Evolutionary conservation across 2,329 filamentous ascomycete genomes (phyloP).

Genomic region (Thelonectria discophora): DNA sequence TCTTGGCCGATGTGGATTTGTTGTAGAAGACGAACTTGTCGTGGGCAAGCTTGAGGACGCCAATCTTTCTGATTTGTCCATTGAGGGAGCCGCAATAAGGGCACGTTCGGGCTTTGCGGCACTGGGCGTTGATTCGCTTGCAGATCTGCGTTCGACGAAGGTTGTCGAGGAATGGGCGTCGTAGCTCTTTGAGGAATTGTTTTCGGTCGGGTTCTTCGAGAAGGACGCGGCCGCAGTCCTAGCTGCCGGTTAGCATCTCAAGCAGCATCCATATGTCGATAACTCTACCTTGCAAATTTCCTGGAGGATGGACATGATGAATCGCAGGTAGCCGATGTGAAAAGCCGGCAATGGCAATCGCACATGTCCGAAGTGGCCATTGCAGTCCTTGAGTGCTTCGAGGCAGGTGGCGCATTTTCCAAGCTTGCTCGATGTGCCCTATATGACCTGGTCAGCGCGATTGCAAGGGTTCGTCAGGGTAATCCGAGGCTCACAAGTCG

Average conservation of each 20-base stretch:
- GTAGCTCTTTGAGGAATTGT: conserved; percentile 79
- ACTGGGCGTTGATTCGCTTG: conserved; percentile 89
- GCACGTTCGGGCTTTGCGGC: conserved; percentile 85
- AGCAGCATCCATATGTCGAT: neutral
- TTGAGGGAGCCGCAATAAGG: conserved; percentile 84
- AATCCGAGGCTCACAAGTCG: conserved; percentile 66
- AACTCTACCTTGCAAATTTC: conserved; percentile 83
- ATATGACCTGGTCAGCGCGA: conserved; percentile 4
- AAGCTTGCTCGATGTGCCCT: conserved; percentile 86
- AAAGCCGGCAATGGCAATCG: conserved; percentile 90
- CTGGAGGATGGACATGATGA: conserved; percentile 90
- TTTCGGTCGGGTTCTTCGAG: conserved; percentile 83
- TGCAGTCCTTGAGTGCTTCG: conserved; percentile 82
- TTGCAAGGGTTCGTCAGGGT: neutral
- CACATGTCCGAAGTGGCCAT: conserved; percentile 95
- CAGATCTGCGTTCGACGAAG: conserved; percentile 82
- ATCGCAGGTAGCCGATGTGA: conserved; percentile 95
- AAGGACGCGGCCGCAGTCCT: conserved; percentile 84
- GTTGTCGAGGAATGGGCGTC: conserved; percentile 85
- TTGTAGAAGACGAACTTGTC: conserved; percentile 92
- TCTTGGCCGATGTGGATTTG: conserved; percentile 85
- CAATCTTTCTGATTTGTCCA: conserved; percentile 90
- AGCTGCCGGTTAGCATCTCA: conserved; percentile 16
- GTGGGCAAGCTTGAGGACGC: conserved; percentile 92
- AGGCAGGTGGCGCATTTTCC: conserved; percentile 85